Percentiles rank a stretch among this genome's conserved stretches.
Evolutionary conservation across 2,329 filamentous ascomycete genomes (phyloP).

Genomic region (Sarocladiaceae sp.): DNA sequence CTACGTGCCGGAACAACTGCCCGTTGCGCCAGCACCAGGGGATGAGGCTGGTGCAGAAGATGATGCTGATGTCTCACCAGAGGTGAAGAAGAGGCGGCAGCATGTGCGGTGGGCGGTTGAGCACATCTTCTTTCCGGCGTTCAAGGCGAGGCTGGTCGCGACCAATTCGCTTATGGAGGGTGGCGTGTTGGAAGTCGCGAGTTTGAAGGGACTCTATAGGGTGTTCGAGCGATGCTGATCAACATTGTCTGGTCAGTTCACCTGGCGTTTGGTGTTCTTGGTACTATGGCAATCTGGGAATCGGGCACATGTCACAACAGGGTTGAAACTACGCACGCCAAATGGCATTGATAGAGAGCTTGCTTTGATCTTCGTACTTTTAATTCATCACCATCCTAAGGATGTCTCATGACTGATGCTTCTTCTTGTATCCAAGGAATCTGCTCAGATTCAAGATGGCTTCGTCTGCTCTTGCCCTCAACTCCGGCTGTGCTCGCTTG

Average conservation of each 20-base stretch:
- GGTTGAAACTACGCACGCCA: too few relatives aligned
- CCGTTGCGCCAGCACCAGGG: constrained; percentile 39
- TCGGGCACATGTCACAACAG: too few relatives aligned
- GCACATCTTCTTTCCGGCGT: constrained; percentile 83
- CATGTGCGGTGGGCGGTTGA: constrained; percentile 77
- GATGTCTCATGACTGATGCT: constrained; percentile 36
- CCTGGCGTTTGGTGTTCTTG: too few relatives aligned
- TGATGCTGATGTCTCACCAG: constrained; percentile 40
- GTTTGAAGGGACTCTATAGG: constrained; percentile 85
- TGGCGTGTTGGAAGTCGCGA: constrained; percentile 78
- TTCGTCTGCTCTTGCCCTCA: constrained; percentile 58
- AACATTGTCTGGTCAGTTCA: too few relatives aligned
- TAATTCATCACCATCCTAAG: constrained; percentile 1
- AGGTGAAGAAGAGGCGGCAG: constrained; percentile 54
- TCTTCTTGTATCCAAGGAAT: constrained; percentile 63
- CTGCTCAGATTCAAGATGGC: constrained; percentile 54
- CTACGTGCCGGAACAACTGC: constrained; percentile 84
- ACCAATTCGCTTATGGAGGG: constrained; percentile 73
- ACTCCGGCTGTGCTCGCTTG: constrained; percentile 51
- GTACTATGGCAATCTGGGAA: too few relatives aligned
- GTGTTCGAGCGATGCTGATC: constrained; percentile 92
- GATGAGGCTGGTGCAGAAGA: constrained; percentile 26
- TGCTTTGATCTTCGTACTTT: constrained; percentile 10
- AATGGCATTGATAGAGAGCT: neutral
- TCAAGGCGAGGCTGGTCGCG: constrained; percentile 77